Percentiles rank a stretch among this genome's conserved stretches.
These are phyloP conservation scores for Neoboletus brunneissimus DNA, from an alignment of 768 basidiomycete genomes.

Conservation along the genomic window DNA sequence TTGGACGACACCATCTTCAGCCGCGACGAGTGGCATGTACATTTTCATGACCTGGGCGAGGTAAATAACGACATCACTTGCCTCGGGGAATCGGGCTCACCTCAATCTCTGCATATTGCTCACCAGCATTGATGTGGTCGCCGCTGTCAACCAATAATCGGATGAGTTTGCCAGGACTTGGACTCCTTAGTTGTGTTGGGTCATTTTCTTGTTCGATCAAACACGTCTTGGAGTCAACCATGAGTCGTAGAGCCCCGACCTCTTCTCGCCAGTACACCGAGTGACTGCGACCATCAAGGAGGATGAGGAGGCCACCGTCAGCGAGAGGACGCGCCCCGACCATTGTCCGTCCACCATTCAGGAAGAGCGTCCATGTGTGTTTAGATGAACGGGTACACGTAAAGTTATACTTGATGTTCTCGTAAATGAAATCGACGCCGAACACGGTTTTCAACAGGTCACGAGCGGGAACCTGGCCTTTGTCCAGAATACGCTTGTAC, in stretches of 20 bases:
- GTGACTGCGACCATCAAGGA: conserved; percentile 92
- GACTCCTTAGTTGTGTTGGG: conserved; percentile 93
- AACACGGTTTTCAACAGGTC: conserved; percentile 97
- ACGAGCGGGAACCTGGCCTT: conserved; percentile 94
- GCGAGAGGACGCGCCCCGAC: conserved; percentile 91
- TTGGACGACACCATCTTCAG: conserved; percentile 91
- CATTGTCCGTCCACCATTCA: conserved; percentile 91
- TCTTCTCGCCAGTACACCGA: conserved; percentile 98
- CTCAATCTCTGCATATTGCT: conserved; percentile 98
- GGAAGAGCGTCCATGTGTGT: conserved; percentile 89
- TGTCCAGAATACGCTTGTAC: conserved; percentile 94
- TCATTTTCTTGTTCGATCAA: conserved; percentile 99
- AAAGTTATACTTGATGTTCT: conserved; percentile 92
- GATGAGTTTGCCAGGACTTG: conserved; percentile 94
- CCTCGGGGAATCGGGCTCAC: conserved; percentile 39
- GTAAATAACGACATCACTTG: background rate
- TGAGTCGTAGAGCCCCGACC: conserved; percentile 87
- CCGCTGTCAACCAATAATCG: conserved; percentile 95
- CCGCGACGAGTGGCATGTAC: conserved; percentile 97
- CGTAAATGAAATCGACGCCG: conserved; percentile 96
- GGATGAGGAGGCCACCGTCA: conserved; percentile 90
- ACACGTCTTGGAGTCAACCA: conserved; percentile 97
- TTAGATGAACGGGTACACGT: conserved; percentile 89
- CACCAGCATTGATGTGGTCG: conserved; percentile 94
- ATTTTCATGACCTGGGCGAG: conserved; percentile 87